Base-by-base conservation (phyloP, 108 stramenopile genomes). In the Bacterosira constricta region DNA sequence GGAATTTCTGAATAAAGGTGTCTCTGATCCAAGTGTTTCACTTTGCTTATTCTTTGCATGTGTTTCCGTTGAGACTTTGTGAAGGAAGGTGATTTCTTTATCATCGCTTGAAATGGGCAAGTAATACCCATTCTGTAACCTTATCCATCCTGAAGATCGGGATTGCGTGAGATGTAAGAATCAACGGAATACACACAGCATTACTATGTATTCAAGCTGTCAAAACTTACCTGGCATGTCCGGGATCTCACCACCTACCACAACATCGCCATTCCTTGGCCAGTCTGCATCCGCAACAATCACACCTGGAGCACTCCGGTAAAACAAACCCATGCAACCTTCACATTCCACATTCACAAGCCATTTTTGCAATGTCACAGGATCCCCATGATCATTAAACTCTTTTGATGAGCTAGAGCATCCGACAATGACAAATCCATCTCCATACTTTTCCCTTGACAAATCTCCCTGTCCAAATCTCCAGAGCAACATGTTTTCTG, bases 281-380 rank as follows among this genome's bases (percentile, higher is more conserved):
- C 95, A 96, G 73, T 96, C 95, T 3, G 95, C 90, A 77, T 96
- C 95, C 4, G 92, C 79, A 2, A 96, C 95, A 68, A 96, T 93
- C 13, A 87, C 86, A 12, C 74, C 77, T 3, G 95, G 95, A 27
- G 86, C 84, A 58, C 89, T 87, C 45, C 95, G 70, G 64, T 93
- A 96, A 59, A 87, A 96, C 63, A 96, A 67, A 31, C 95, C 94
- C 63, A 60, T 83, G 57, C 91, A 93, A 0, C 90, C 91, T 27
- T 88, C 83, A 54, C 91, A 89, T 37, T 86, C 71, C n/a, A 96
- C 95, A 76, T 96, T 88, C 4, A 96, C 90, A 13, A 91, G 58
- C 92, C 92, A 96, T 63, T 96, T 96, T 61, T 93, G 63, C 63
- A 95, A 79, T 10, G 83, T 85, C 34, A 75, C 83, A 37, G 87